Evolutionary conservation across 2,329 filamentous ascomycete species (phyloP), one percentile per base, ranked within the genome.

Genomic region (Exserohilum turcica): DNA sequence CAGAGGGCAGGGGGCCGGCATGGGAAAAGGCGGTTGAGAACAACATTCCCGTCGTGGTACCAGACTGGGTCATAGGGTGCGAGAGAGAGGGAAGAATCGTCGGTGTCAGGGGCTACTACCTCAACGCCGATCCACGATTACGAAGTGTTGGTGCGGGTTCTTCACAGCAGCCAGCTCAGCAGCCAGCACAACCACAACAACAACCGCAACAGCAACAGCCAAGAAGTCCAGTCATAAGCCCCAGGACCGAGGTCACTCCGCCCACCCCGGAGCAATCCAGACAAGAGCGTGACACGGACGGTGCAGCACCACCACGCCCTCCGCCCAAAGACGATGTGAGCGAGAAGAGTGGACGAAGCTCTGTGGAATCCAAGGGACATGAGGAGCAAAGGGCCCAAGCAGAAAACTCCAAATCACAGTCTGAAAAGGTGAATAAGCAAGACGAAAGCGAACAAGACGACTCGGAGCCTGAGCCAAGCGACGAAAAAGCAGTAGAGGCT

Each of bases 21-120:
- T 99, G 94, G 94, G 94, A 99, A 78, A 95, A 94, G 80, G 94
- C 94, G 1, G 88, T 93, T 27, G 93, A 97, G 79, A 95, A 92
- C 85, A 99, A 97, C 74, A 96, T 99, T 48, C 94, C 94, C 6
- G 91, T 99, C 9, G 94, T 99, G 18, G 85, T 94, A 33, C 94
- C 94, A 16, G 94, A 99, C 75, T 99, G 94, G 94, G 85, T 99
- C 27, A 90, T 96, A 65, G 93, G 92, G n/a, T 99, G 94, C 72
- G 93, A 97, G 77, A 84, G 89, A 62, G 92, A 91, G 74, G 93
- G 93, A 38, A 86, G 92, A 54, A 96, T 99, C 59, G 88, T 97
- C 3, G 92, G 93, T 43, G 94, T 97, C 27, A 88, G 94, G 65
- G 92, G 92, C 64, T 99, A 97, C 77, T 99, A 99, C 75, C 83